Base-by-base conservation (phyloP, 306 rosid species). In the Ammopiptanthus mongolicus region DNA sequence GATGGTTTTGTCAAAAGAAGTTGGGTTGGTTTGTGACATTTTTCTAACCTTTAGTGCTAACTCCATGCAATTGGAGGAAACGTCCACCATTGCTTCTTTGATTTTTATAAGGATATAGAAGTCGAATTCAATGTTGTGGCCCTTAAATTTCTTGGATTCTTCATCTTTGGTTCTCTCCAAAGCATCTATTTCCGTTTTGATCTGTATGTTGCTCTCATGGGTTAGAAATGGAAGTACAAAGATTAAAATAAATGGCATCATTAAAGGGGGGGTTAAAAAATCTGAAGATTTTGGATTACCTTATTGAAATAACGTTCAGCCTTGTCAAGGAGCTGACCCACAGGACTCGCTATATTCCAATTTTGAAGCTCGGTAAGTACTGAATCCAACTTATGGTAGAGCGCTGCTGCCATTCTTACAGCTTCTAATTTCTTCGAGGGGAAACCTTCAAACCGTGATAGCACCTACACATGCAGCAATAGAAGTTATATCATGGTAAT, bases 61-160 rank as follows among this genome's bases (percentile, higher is more conserved):
- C 82, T 87, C 92, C 92, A 89, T 91, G 89, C 94, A 91, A 83
- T 78, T 63, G 36, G 92, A 91, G 75, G 97, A 91, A 66, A 86
- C 82, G 71, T 91, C 97, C 64, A 88, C 94, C 84, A 84, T 82
- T 19, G 88, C 84, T 86, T 91, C 94, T 65, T 88, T 91, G 83
- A 91, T 87, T 37, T 64, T 72, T 75, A 88, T 15, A 3, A 91
- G 87, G 46, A 91, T 80, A 18, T 31, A 77, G 91, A 88, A 88
- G 76, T 91, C 94, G 21, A 91, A 91, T 59, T 87, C 82, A 21
- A 91, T 87, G 39, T 82, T 88, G 34, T 91, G 91, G 52, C 78
- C 14, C 70, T 65, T 76, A 29, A 91, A 85, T 76, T 83, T 88
- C 85, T 87, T 87, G 52, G 80, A n/a, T 60, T 88, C 97, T 13